Base-by-base conservation (phyloP, 306 rosid genomes). In the Cyclanthera cordifolia region DNA sequence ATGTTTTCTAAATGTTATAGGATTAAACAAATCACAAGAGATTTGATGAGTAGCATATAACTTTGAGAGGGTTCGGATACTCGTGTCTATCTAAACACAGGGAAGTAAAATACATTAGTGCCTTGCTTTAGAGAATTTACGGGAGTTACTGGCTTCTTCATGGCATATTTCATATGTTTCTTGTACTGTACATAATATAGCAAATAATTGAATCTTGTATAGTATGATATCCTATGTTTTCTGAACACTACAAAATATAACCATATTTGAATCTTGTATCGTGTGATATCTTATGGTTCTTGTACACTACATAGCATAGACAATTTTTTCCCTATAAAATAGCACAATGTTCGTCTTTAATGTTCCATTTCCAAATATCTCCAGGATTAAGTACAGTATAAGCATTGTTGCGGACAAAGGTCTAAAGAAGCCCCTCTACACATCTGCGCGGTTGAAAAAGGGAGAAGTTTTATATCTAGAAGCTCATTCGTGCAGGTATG, bases 381-480 rank as follows among this genome's bases (percentile, higher is more conserved):
- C 72, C 89, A 93, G 96, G 98, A 84, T 87, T 73, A 93, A 93
- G 76, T 93, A 93, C 78, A 89, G 96, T 74, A 93, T 93, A 80
- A 89, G 98, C 84, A 83, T 84, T 77, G 98, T 93, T 73, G 98
- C 98, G 73, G 98, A 93, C 80, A 93, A 89, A 84, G 98, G 98
- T 76, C 82, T 93, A 50, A 93, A 93, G 70, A 93, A 86, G 73
- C 87, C 90, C 39, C 87, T 87, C 24, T 93, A 84, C 73, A 89
- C 98, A 63, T 87, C 95, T 69, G 96, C 98, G 23, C 93, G 95
- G 58, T 82, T 93, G 83, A 93, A 87, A 86, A 93, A 86, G 86
- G 98, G 98, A 72, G 98, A 93, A 83, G 98, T 89, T 78, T 75
- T 89, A 72, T 93, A 93, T 76, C 68, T 93, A 70, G 98, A 93